Percentiles rank a stretch among this genome's conserved stretches.
These are phyloP conservation scores for Schizosaccharomyces octosporus DNA, from an alignment of 805 yeast species.

Conservation along the genomic window DNA sequence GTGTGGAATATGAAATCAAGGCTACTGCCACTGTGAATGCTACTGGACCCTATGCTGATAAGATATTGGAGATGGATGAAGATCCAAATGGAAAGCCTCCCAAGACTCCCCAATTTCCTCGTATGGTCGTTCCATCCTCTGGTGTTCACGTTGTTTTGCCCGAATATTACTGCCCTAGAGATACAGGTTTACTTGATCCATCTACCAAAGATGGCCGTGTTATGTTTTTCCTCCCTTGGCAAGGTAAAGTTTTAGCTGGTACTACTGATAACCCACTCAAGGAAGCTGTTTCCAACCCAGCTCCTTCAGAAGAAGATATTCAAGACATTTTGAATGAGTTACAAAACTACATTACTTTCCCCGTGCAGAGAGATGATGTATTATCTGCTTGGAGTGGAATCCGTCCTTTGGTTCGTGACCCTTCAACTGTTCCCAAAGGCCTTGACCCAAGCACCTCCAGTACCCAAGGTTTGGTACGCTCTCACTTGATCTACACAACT, in stretches of 20 bases:
- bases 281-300: conserved; percentile 26
- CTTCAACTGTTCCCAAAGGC: not conserved
- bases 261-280: conserved; percentile 67
- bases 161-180: conserved; percentile 69
- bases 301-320: conserved; percentile 71
- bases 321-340: conserved; percentile 67
- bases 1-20: conserved; percentile 5
- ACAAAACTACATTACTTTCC: conserved; percentile 63
- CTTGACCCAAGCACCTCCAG: conserved; percentile 20
- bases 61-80: conserved; percentile 64
- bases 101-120: conserved; percentile 18
- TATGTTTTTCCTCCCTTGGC: conserved; percentile 94
- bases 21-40: conserved; percentile 50
- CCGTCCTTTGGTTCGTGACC: conserved; percentile 73
- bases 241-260: conserved; percentile 86
- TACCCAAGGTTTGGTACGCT: conserved; percentile 78
- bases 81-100: conserved; percentile 5
- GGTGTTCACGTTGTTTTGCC: conserved; percentile 88
- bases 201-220: conserved; percentile 87
- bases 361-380: conserved; percentile 73
- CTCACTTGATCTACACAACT: conserved; percentile 54
- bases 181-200: conserved; percentile 75
- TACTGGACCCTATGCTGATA: conserved; percentile 82
- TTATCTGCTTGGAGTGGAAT: conserved; percentile 93
- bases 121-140: conserved; percentile 76